These are phyloP conservation scores for Terana coerulea DNA, from an alignment of 768 basidiomycete species.

Conservation along the genomic window DNA sequence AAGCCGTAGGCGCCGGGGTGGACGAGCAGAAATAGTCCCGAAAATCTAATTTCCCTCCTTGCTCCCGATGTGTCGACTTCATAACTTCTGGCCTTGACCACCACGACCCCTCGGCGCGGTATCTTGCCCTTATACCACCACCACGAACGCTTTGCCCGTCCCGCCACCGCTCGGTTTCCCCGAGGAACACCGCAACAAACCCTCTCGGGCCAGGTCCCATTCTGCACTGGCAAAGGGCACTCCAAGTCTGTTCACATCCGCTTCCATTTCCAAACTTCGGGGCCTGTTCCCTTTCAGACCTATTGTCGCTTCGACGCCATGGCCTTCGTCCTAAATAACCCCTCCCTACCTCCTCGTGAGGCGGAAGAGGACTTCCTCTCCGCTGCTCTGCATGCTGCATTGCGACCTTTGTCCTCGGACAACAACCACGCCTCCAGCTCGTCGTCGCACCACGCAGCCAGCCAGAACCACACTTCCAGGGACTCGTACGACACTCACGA, in stretches of 20 bases:
- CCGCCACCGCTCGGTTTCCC: neutral
- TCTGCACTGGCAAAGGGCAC: neutral
- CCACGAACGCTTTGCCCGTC: neutral
- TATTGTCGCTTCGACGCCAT: conserved; percentile 7
- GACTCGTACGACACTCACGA: neutral
- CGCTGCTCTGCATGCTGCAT: conserved; percentile 36
- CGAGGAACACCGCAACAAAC: neutral
- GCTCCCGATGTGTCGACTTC: neutral
- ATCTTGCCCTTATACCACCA: conserved; percentile 1
- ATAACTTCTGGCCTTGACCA: neutral
- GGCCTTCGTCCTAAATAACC: conserved; percentile 9
- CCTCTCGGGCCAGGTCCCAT: neutral
- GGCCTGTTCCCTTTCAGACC: neutral
- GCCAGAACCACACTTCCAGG: conserved; percentile 9
- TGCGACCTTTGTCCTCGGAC: conserved; percentile 24
- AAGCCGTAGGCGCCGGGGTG: neutral
- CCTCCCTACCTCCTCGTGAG: conserved; percentile 8
- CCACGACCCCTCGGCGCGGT: neutral
- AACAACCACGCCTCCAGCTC: conserved; percentile 12
- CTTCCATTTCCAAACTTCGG: conserved; percentile 4
- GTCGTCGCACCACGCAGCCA: conserved; percentile 12
- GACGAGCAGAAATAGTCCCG: neutral
- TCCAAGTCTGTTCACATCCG: neutral
- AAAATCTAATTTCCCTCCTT: neutral
- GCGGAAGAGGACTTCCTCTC: conserved; percentile 33